Evolutionary conservation across 2,329 filamentous ascomycete species (phyloP).

Genomic region (Ophiostoma pallidulum): DNA sequence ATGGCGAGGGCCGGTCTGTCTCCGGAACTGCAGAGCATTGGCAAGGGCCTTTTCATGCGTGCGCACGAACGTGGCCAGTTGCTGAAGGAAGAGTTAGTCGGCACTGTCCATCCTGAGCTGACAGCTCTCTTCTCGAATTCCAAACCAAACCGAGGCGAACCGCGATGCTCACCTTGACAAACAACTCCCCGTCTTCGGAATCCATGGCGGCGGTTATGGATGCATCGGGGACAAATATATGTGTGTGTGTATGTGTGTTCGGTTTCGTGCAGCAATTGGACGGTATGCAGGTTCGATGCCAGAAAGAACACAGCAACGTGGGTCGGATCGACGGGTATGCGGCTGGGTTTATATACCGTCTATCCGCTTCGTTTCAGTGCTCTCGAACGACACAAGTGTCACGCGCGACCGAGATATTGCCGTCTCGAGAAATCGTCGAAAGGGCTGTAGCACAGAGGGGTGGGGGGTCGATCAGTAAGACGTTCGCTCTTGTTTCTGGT

Average conservation of each 20-base stretch:
- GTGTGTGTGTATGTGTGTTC: too few relatives aligned
- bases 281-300: too few relatives aligned
- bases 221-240: conserved; percentile 31
- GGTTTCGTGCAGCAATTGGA: too few relatives aligned
- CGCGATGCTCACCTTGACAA: conserved; percentile 79
- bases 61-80: conserved; percentile 90
- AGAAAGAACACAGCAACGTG: too few relatives aligned
- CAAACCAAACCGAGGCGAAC: background rate
- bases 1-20: conserved; percentile 61
- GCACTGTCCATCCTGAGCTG: too few relatives aligned
- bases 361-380: background rate
- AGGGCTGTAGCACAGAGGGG: conserved; percentile 11
- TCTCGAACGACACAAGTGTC: conserved; percentile 4
- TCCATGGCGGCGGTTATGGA: conserved; percentile 56
- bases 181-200: conserved; percentile 82
- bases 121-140: too few relatives aligned
- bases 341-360: conserved; percentile 5
- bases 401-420: conserved; percentile 8
- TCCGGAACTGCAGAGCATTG: conserved; percentile 82
- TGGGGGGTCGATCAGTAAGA: conserved; percentile 11
- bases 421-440: conserved; percentile 1
- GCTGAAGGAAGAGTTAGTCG: conserved; percentile 43
- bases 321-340: conserved; percentile 1
- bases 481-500: conserved; percentile 3
- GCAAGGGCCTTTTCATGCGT: conserved; percentile 96